Evolutionary conservation across 768 basidiomycete species (phyloP), one percentile per base, ranked within the genome.

Genomic region (Termitomyces sp.): DNA sequence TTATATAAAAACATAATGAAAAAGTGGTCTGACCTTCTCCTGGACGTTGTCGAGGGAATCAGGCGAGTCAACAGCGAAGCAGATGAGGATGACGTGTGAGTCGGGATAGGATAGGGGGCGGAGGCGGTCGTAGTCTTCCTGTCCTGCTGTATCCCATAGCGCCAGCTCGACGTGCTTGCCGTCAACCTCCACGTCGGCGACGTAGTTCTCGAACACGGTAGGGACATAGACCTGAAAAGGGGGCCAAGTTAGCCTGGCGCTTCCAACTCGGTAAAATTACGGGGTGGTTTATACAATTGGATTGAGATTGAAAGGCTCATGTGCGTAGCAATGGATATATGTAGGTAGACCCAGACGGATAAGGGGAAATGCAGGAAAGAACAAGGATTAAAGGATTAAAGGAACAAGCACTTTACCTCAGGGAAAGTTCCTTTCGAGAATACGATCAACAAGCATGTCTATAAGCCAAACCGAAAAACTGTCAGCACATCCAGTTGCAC

Each of bases 161-260:
- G 97, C 96, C 68, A 99, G 82, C 76, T 99, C 97, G 67, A 98
- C 95, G 71, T 95, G 93, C 79, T 96, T 98, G 66, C 93, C 93
- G 69, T 98, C 96, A 61, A 98, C 95, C 74, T 98, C 94, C 52
- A 98, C 95, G 73, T 98, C 95, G 66, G 96, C 96, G 57, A 97
- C 96, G 74, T 98, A 97, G 86, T 98, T 98, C 83, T 99, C 97
- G 67, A 98, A 99, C 54, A 99, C 97, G 59, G 97, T 99, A 52
- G 97, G 97, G 63, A 98, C 95, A 72, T 98, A 98, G 67, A 98
- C 97, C 96, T 98, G 65, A 7, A 34, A 44, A 58, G 42, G 31
- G n/a, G 27, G 24, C 3, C 37, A 41, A 5, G 55, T 65, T 53
- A 65, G 62, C 47, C 59, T 31, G 36, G 55, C 49, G 46, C 39